Base-by-base conservation (phyloP, 1,284 basidiomycete genomes). In the Sanghuangporus baumii region DNA sequence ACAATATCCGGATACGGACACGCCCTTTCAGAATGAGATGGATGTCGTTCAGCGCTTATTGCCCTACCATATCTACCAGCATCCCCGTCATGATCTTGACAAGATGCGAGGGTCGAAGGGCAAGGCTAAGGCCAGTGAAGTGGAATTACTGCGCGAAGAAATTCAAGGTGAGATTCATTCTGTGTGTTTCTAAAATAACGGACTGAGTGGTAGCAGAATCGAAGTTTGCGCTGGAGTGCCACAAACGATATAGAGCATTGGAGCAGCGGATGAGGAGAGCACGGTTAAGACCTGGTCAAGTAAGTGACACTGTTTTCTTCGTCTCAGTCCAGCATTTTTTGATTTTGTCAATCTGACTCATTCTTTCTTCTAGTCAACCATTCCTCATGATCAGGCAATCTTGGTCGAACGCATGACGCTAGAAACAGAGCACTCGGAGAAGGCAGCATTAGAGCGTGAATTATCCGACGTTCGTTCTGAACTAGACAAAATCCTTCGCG, bases 31-130 rank as follows among this genome's bases (percentile, higher is more conserved):
- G 20, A 83, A 88, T 69, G 73, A 78, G 11, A 69, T 74, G 5
- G 90, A 92, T 70, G 86, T 78, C 1, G 76, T 91, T 23, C 78
- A 80, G 16, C 80, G 89, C 57, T 76, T 92, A 16, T 73, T 92
- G 26, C 89, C 89, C 0, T 92, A 89, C 71, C 89, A 92, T 70
- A 74, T 92, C 58, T 90, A 86, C 67, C 87, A 88, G 66, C 85
- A 89, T 62, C 89, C 89, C 0, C 74, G 74, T 61, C 83, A 86
- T 50, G 90, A 91, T 68, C 67, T 89, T 63, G 71, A 74, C 18
- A 47, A 67, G 8, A 59, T 78, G 14, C 37, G 65, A 58, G 56
- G 67, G 63, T 55, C 72, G 70, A 89, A 90, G 71, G 81, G 84
- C 6, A 89, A 88, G 70, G 81, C 74, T 63, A 85, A 78, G 66